A percentile compares a stretch with the other conserved stretches of the same genome.
These are phyloP conservation scores for Hortiboletus campestris DNA, from an alignment of 768 basidiomycete species.

Conservation along the genomic window DNA sequence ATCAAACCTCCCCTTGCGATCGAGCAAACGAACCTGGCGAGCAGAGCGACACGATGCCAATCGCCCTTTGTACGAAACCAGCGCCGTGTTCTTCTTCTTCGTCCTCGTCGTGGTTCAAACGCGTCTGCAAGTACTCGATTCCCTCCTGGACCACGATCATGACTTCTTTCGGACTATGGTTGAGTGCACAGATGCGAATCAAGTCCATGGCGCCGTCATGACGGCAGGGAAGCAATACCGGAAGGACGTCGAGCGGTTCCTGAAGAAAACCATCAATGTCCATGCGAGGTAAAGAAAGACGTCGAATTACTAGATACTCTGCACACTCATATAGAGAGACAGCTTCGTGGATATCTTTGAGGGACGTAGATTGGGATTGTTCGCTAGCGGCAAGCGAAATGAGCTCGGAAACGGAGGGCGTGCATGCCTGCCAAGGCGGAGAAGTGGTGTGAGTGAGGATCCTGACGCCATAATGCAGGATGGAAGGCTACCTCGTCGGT, in stretches of 20 bases:
- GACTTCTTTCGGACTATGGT: constrained; percentile 41
- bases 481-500: constrained; percentile 20
- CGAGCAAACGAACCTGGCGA: constrained; percentile 17
- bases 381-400: constrained; percentile 17
- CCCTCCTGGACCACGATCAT: constrained; percentile 41
- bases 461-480: not conserved
- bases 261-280: constrained; percentile 10
- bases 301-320: constrained; percentile 16
- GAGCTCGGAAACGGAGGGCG: constrained; percentile 15
- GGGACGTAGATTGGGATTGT: constrained; percentile 2
- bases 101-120: constrained; percentile 15
- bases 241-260: constrained; percentile 42
- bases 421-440: constrained; percentile 16
- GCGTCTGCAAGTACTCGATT: constrained; percentile 31
- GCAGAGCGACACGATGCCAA: constrained; percentile 20
- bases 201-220: constrained; percentile 32
- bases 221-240: constrained; percentile 33
- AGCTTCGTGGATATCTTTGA: constrained; percentile 18
- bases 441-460: not conserved
- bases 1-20: not conserved
- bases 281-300: not conserved
- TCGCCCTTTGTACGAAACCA: constrained; percentile 10
- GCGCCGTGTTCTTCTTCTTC: constrained; percentile 13
- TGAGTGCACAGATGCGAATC: constrained; percentile 29
- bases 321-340: constrained; percentile 13